A percentile compares a stretch with the other conserved stretches of the same genome.
These are phyloP conservation scores for Starmera caribaea DNA, from an alignment of 805 yeast genomes.

Conservation along the genomic window DNA sequence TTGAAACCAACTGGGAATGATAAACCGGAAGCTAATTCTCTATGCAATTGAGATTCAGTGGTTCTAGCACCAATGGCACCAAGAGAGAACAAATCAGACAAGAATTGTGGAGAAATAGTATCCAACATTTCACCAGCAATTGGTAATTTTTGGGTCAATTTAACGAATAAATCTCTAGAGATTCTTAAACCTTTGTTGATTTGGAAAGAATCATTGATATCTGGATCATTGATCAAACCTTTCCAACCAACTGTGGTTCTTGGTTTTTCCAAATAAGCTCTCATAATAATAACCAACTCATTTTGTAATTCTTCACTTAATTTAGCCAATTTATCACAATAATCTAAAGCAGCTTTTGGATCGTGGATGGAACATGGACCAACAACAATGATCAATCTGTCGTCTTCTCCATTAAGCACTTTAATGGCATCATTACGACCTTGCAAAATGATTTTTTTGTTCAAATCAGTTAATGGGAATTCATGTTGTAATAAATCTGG, in stretches of 20 bases:
- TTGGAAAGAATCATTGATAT: slow-evolving; percentile 84
- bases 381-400: slow-evolving; percentile 77
- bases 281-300: slow-evolving; percentile 84
- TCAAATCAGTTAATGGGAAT: slow-evolving; percentile 52
- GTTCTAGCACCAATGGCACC: slow-evolving; percentile 99
- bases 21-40: slow-evolving; percentile 93
- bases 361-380: slow-evolving; percentile 99
- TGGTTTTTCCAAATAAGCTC: slow-evolving; percentile 97
- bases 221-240: slow-evolving; percentile 96
- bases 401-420: slow-evolving; percentile 74
- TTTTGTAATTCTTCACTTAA: slow-evolving; percentile 53
- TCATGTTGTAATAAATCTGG: slow-evolving; percentile 90
- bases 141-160: slow-evolving; percentile 76
- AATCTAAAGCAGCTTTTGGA: slow-evolving; percentile 84
- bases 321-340: slow-evolving; percentile 56
- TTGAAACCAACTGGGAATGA: slow-evolving; percentile 98
- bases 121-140: slow-evolving; percentile 98
- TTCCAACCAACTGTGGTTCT: slow-evolving; percentile 99
- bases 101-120: slow-evolving; percentile 93
- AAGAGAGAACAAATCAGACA: slow-evolving; percentile 84
- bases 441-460: slow-evolving; percentile 52
- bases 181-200: slow-evolving; percentile 91
- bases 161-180: slow-evolving; percentile 77
- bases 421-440: slow-evolving; percentile 72
- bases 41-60: slow-evolving; percentile 94